phyloP scores from a whole-genome alignment of 2,329 filamentous ascomycete species.

The Sphaerulina musiva region DNA sequence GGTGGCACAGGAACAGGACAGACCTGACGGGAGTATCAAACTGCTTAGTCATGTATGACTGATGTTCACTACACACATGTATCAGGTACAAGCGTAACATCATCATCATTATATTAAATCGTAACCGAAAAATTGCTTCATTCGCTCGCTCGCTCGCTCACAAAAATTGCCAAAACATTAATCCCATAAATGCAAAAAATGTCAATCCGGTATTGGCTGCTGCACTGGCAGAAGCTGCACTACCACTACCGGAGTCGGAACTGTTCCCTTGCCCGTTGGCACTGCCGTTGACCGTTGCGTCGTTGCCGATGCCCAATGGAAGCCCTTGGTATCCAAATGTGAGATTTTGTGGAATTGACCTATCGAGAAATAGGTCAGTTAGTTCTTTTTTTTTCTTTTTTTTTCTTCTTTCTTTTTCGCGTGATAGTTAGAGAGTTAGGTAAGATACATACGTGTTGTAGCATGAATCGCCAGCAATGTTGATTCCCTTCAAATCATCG shows the following conservation, averaged over 20 bases:
- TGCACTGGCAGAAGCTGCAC: neutral
- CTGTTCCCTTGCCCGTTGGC: constrained; percentile 12
- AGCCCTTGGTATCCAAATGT: constrained; percentile 59
- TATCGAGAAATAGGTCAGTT: too few relatives aligned
- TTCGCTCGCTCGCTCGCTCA: constrained; percentile 8
- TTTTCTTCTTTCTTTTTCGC: too few relatives aligned
- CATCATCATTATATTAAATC: too few relatives aligned
- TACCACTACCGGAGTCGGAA: neutral
- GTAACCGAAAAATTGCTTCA: too few relatives aligned
- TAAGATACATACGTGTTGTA: constrained; percentile 48
- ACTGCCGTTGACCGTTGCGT: constrained; percentile 24
- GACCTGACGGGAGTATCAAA: too few relatives aligned
- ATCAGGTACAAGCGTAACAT: too few relatives aligned
- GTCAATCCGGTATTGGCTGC: constrained; percentile 17
- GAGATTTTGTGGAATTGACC: constrained; percentile 56
- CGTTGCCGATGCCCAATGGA: constrained; percentile 26
- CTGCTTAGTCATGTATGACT: too few relatives aligned
- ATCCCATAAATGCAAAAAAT: constrained; percentile 19
- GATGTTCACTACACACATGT: too few relatives aligned
- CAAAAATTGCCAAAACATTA: constrained; percentile 24
- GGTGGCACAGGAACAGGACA: too few relatives aligned
- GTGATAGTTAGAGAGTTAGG: too few relatives aligned
- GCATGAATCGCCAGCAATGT: constrained; percentile 63
- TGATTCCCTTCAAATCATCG: constrained; percentile 60
- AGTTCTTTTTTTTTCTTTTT: too few relatives aligned